Base-by-base conservation (phyloP, 2,329 filamentous ascomycete genomes). In the Monilinia aucupariae region DNA sequence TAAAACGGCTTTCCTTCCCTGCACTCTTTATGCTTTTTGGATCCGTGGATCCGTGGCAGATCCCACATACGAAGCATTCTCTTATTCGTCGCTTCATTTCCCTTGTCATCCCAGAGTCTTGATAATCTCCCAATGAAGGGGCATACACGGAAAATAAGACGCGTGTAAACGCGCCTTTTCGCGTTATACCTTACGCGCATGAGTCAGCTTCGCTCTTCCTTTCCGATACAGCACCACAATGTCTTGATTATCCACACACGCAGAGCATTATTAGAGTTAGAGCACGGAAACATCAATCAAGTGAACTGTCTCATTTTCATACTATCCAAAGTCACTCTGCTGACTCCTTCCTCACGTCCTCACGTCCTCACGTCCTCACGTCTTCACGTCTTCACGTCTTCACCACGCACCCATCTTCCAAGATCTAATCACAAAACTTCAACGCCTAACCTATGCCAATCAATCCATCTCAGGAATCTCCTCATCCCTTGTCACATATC, bases 261-360 rank as follows among this genome's bases (percentile, higher is more conserved):
- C n/a, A n/a, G n/a, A n/a, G n/a, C n/a, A n/a, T n/a, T n/a, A n/a
- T n/a, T n/a, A n/a, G n/a, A n/a, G n/a, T n/a, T n/a, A n/a, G n/a
- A n/a, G 32, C 9, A 25, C n/a, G 3, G 39, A 41, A 15, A 17
- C 17, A 53, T 39, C 34, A 43, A 43, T 25, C 25, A 22, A 22
- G 30, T 45, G 13, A 53, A 32, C 37, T 59, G 30, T 59, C 43
- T 59, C 27, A 25, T 37, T 37, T 59, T 15, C 41, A 4, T 6
- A 43, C 17, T 6, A 43, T 6, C 15, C 8, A 39, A 45, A 32
- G n/a, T 32, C 10, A 12, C 25, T 47, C 54, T 25, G 41, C 41
- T 56, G 54, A 56, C 41, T 56, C 34, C 54, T 34, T 56, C 41
- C 30, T 47, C 39, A n/a, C n/a, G n/a, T 43, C 41, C 41, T 43